Conservation (phyloP, 1,284 basidiomycete genomes). For the Malassezia cuniculi region DNA sequence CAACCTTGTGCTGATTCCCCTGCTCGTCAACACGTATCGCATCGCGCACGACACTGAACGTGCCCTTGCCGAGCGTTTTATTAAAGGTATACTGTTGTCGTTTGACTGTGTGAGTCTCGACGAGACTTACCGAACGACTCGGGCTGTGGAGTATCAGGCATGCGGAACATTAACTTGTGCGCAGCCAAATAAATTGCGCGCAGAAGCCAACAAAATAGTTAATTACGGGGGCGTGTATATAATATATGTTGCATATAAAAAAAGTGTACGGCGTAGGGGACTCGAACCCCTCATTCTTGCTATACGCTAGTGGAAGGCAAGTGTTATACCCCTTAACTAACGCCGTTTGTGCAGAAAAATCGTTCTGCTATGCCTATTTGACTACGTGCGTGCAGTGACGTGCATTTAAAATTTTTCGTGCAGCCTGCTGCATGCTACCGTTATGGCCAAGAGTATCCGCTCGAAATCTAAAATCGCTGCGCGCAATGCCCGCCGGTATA, state of each 20-base stretch:
- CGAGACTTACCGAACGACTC: no score
- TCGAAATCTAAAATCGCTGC: constrained; percentile 76
- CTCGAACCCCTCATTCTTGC: constrained; percentile 18
- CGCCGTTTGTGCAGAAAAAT: constrained; percentile 10
- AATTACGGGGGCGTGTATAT: no score
- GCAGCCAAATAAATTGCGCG: no score
- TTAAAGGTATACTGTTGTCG: constrained; percentile 44
- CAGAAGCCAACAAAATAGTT: no score
- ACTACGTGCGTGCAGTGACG: background rate
- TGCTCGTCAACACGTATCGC: constrained; percentile 17
- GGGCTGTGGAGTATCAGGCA: constrained; percentile 26
- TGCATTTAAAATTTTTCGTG: background rate
- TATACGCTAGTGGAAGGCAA: constrained; percentile 14
- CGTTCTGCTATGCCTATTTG: background rate
- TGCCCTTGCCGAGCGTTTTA: constrained; percentile 40
- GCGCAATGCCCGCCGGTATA: constrained; percentile 69
- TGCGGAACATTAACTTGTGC: no score
- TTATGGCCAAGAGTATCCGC: constrained; percentile 83
- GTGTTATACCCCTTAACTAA: constrained; percentile 20
- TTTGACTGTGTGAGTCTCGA: no score
- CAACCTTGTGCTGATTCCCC: constrained; percentile 25
- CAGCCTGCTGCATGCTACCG: no score
- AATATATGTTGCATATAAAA: no score
- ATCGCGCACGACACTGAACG: constrained; percentile 36
- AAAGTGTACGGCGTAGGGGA: constrained; percentile 17